Percentiles rank a stretch among this genome's conserved stretches.
Evolutionary conservation across 179 eudicot species (phyloP).

Genomic region (Heliamphora pulchella): DNA sequence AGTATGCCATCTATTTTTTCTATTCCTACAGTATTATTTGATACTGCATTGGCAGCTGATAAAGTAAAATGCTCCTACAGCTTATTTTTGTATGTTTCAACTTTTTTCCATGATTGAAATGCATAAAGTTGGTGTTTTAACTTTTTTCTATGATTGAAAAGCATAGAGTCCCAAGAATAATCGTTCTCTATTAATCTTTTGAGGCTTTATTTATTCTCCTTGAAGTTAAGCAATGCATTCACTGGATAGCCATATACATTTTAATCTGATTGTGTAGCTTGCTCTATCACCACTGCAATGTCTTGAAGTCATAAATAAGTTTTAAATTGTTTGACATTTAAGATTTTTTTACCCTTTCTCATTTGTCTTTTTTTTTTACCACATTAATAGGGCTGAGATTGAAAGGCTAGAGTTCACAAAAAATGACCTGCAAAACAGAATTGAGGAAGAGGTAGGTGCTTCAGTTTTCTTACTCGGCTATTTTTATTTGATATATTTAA

Average conservation of each 20-base stretch:
- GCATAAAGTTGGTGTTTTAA: neutral
- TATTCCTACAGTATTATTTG: neutral
- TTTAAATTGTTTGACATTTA: neutral
- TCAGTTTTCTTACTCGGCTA: constrained; percentile 1
- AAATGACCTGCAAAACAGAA: constrained; percentile 40
- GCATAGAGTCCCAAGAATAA: neutral
- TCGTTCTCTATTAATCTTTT: neutral
- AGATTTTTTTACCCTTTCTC: neutral
- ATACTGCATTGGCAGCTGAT: neutral
- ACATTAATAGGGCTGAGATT: constrained; percentile 52
- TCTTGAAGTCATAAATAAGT: neutral
- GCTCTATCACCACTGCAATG: neutral
- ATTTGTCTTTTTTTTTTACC: constrained; percentile 13
- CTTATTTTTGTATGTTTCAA: neutral
- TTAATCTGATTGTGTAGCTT: neutral
- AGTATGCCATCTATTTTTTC: neutral
- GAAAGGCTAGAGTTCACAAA: constrained; percentile 54
- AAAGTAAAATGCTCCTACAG: neutral
- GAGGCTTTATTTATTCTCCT: neutral
- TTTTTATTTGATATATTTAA: neutral
- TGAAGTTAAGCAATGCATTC: neutral
- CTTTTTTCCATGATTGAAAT: neutral
- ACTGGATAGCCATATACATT: neutral
- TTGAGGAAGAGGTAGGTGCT: constrained; percentile 54
- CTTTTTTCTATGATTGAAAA: neutral